phyloP scores from a whole-genome alignment of 306 rosid genomes.

The Dicorynia guianensis region DNA sequence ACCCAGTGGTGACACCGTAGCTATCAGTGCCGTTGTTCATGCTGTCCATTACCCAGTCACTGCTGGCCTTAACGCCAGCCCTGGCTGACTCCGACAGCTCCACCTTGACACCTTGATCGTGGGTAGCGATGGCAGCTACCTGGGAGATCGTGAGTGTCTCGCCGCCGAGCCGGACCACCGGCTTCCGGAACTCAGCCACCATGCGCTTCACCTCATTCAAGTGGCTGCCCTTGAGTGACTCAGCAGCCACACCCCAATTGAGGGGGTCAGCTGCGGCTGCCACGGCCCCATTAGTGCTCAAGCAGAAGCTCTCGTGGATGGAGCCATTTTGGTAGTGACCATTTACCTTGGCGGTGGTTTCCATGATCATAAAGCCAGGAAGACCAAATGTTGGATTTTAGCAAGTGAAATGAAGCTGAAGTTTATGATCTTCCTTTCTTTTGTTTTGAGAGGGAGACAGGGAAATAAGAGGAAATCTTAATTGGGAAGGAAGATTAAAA shows the following conservation, averaged over 20 bases:
- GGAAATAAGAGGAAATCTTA: slow-evolving; percentile 18
- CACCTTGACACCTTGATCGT: slow-evolving; percentile 48
- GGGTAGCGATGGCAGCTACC: slow-evolving; percentile 79
- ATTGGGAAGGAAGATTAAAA: slow-evolving; percentile 5
- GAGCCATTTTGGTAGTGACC: slow-evolving; percentile 46
- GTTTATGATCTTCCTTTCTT: neutral
- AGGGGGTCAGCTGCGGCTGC: slow-evolving; percentile 57
- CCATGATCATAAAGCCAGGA: slow-evolving; percentile 41
- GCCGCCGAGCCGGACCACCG: slow-evolving; percentile 73
- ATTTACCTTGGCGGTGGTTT: slow-evolving; percentile 33
- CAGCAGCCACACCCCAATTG: slow-evolving; percentile 77
- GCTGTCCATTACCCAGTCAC: slow-evolving; percentile 90
- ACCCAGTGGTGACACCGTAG: slow-evolving; percentile 93
- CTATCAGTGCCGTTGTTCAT: slow-evolving; percentile 81
- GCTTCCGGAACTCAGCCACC: slow-evolving; percentile 77
- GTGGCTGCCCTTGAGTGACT: slow-evolving; percentile 75
- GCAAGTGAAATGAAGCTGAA: neutral
- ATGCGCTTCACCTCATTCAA: slow-evolving; percentile 87
- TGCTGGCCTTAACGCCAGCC: slow-evolving; percentile 88
- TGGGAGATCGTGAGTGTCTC: slow-evolving; percentile 76
- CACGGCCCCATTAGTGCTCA: neutral
- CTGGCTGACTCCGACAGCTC: slow-evolving; percentile 73
- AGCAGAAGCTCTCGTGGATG: slow-evolving; percentile 41
- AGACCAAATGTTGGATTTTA: too few species aligned
- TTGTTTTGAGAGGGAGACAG: neutral